Conservation (phyloP, 1,284 basidiomycete species). For the Singerocomus inundabilis region DNA sequence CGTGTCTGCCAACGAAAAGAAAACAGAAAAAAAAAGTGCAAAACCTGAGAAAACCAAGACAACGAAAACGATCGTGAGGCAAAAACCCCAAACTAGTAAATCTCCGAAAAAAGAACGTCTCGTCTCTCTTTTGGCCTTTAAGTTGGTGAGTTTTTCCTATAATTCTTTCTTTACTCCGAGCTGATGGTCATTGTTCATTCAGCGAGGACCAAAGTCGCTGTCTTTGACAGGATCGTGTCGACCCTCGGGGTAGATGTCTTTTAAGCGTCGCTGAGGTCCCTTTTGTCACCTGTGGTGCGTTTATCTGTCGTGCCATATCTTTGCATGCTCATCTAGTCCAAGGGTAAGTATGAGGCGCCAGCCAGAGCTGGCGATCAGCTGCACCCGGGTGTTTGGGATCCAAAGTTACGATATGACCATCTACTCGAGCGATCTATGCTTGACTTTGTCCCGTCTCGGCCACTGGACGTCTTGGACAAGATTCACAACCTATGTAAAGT, state of each 20-base stretch:
- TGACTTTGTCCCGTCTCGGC: not conserved
- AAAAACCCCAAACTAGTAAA: not conserved
- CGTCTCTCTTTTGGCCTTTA: not conserved
- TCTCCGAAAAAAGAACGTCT: not conserved
- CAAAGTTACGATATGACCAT: not conserved
- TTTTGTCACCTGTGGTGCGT: conserved; percentile 8
- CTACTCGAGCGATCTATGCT: not conserved
- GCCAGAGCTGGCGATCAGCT: conserved; percentile 12
- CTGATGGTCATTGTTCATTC: not conserved
- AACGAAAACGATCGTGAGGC: not conserved
- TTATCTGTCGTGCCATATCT: not conserved
- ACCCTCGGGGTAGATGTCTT: not conserved
- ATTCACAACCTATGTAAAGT: not conserved
- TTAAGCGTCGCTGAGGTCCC: not conserved
- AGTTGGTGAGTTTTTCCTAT: not conserved
- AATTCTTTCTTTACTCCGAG: not conserved
- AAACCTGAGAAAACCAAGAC: not conserved
- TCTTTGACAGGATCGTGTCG: not conserved
- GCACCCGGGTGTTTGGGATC: not conserved
- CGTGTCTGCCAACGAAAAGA: not conserved
- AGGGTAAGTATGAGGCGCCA: conserved; percentile 12
- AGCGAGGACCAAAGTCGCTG: not conserved
- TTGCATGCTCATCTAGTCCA: conserved; percentile 1
- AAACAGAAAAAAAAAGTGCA: not conserved
- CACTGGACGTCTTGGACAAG: not conserved